These are phyloP conservation scores for Melampsora americana DNA, from an alignment of 1,284 basidiomycete species.

Conservation along the genomic window DNA sequence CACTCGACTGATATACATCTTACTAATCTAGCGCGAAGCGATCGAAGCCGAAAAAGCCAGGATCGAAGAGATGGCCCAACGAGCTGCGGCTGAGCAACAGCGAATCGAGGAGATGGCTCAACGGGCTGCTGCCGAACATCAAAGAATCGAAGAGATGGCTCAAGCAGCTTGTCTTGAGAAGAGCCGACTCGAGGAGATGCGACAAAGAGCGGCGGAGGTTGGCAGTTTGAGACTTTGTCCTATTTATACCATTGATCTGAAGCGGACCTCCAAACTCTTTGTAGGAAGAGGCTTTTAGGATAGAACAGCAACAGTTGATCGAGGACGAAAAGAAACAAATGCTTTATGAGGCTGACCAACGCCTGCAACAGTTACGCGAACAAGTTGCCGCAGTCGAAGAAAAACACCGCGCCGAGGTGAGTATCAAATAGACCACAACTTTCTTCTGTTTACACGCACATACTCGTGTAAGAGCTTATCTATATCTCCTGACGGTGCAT, in stretches of 20 bases:
- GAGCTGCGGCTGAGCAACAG: slow-evolving; percentile 21
- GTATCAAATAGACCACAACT: too few relatives aligned
- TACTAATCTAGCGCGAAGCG: neutral
- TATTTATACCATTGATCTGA: neutral
- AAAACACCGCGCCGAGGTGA: slow-evolving; percentile 22
- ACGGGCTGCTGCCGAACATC: slow-evolving; percentile 22
- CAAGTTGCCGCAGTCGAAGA: slow-evolving; percentile 20
- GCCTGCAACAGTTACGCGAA: slow-evolving; percentile 26
- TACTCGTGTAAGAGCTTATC: neutral
- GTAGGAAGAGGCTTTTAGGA: slow-evolving; percentile 25
- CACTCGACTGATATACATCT: neutral
- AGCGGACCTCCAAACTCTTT: neutral
- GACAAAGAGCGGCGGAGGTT: slow-evolving; percentile 20
- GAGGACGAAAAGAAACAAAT: slow-evolving; percentile 35
- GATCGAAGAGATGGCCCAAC: slow-evolving; percentile 6
- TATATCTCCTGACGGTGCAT: neutral
- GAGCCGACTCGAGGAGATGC: slow-evolving; percentile 17
- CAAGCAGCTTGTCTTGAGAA: slow-evolving; percentile 14
- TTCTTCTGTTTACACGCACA: neutral
- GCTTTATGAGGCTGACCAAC: slow-evolving; percentile 25
- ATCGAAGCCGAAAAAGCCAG: slow-evolving; percentile 4
- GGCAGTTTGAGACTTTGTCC: slow-evolving; percentile 5
- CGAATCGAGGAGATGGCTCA: slow-evolving; percentile 15
- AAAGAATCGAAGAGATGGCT: slow-evolving; percentile 35
- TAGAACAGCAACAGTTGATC: slow-evolving; percentile 34